Conservation (phyloP, 768 basidiomycete genomes). For the Dentipellis fragilis region DNA sequence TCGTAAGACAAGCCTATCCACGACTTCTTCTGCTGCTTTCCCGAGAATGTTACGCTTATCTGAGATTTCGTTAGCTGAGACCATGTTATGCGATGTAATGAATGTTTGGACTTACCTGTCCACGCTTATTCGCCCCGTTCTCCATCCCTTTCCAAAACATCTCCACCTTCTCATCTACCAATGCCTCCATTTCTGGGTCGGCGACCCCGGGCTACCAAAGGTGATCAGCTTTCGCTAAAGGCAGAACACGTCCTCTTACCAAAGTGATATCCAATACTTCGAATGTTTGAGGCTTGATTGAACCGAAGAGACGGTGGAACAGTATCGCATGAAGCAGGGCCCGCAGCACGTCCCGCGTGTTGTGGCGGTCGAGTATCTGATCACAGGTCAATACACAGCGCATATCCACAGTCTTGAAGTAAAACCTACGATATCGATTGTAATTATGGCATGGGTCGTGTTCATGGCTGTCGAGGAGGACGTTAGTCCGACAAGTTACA, state of each 20-base stretch:
- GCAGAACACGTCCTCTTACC: conserved; percentile 33
- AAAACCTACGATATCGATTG: conserved; percentile 35
- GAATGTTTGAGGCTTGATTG: conserved; percentile 63
- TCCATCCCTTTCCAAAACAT: conserved; percentile 73
- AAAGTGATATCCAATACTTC: conserved; percentile 81
- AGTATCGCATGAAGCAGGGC: conserved; percentile 75
- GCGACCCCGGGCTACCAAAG: conserved; percentile 59
- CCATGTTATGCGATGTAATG: background rate
- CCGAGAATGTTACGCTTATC: conserved; percentile 70
- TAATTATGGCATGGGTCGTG: conserved; percentile 31
- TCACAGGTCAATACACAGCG: background rate
- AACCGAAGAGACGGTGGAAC: conserved; percentile 78
- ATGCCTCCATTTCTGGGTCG: conserved; percentile 59
- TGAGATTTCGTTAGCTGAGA: conserved; percentile 14
- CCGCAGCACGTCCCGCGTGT: conserved; percentile 62
- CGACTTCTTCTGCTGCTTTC: conserved; percentile 65
- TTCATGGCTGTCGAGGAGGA: conserved; percentile 1
- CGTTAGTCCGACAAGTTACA: background rate
- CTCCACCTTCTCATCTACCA: conserved; percentile 70
- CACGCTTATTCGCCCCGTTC: conserved; percentile 46
- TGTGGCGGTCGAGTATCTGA: conserved; percentile 64
- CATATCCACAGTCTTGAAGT: background rate
- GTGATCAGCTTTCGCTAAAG: background rate
- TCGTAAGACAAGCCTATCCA: conserved; percentile 65
- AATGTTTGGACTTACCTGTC: conserved; percentile 39